Base-by-base conservation (phyloP, 2,329 filamentous ascomycete species). In the Leptographium procerum region DNA sequence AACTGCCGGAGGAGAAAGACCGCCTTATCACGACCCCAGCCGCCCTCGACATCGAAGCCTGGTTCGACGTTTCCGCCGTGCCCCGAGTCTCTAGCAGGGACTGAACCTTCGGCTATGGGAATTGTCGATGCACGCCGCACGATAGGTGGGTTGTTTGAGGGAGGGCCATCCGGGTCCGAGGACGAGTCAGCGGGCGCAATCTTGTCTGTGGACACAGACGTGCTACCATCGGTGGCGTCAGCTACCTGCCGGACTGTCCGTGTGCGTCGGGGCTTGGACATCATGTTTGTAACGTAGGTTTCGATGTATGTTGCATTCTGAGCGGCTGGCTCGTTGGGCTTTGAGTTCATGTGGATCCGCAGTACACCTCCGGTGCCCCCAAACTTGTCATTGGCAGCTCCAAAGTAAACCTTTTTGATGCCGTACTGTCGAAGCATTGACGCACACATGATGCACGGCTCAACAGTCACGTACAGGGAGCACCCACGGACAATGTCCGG, bases 401-500 rank as follows among this genome's bases (percentile, higher is more conserved):
- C 95, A 71, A 94, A 99, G 71, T 92, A 97, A 34, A 99, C 94
- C 64, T 87, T 87, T 62, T 87, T 83, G 71, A 99, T 91, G 16
- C 85, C 83, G 63, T 95, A 86, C 72, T 99, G 95, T 56, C 91
- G 84, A 55, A 99, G 80, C 57, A 95, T 84, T 8, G 91, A 95
- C 14, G 94, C 94, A 69, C 94, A 99, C 94, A 99, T 99, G 74
- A 99, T 90, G 71, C 94, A 99, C 5, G 94, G 94, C 73, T 99
- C 95, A 57, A 99, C 92, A 0, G 94, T 99, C 54, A 99, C 94
- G 71, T 99, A 99, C 56, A 99, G 82, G 11, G 85, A 87, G 65
- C 80, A 80, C 63, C 91, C 82, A 45, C 76, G 77, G 64, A 97
- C 77, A 62, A 92, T 82, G 14, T 79, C 80, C 36, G 83, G 80